phyloP scores from a whole-genome alignment of 257 asterid genomes.

The Rhazya stricta region DNA sequence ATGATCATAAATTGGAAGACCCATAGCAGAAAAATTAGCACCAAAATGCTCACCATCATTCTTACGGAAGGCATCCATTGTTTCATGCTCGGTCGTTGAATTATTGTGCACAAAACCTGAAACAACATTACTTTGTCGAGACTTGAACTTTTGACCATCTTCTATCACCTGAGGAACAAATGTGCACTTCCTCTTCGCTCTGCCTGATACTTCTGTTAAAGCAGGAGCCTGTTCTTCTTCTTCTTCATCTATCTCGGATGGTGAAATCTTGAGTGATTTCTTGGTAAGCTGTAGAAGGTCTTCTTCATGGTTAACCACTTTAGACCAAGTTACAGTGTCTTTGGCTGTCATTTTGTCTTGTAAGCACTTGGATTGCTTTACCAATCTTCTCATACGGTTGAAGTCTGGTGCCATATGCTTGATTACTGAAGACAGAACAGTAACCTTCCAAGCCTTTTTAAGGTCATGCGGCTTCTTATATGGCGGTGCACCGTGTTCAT shows the following conservation, averaged over 20 bases:
- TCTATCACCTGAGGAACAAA: constrained; percentile 5
- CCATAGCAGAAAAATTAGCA: background rate
- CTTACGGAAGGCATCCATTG: background rate
- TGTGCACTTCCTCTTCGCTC: constrained; percentile 35
- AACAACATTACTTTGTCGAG: constrained; percentile 17
- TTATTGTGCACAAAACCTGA: constrained; percentile 28
- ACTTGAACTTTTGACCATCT: constrained; percentile 1
- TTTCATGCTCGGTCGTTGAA: constrained; percentile 24
- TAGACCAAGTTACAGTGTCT: constrained; percentile 46
- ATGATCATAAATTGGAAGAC: background rate
- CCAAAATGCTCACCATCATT: background rate
- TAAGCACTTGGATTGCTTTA: constrained; percentile 49
- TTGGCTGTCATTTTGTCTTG: constrained; percentile 63
- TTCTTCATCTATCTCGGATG: constrained; percentile 9
- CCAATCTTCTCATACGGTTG: constrained; percentile 36
- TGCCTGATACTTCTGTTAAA: constrained; percentile 2
- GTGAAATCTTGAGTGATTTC: constrained; percentile 30
- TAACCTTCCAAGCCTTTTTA: constrained; percentile 57
- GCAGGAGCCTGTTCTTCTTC: background rate
- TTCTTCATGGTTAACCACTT: constrained; percentile 48
- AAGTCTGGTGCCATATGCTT: constrained; percentile 52
- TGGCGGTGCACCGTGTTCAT: constrained; percentile 49
- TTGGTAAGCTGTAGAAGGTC: constrained; percentile 23
- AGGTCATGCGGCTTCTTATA: constrained; percentile 62
- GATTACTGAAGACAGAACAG: constrained; percentile 50